Evolutionary conservation across 257 asterid species (phyloP).

Genomic region (Salvia hispanica): DNA sequence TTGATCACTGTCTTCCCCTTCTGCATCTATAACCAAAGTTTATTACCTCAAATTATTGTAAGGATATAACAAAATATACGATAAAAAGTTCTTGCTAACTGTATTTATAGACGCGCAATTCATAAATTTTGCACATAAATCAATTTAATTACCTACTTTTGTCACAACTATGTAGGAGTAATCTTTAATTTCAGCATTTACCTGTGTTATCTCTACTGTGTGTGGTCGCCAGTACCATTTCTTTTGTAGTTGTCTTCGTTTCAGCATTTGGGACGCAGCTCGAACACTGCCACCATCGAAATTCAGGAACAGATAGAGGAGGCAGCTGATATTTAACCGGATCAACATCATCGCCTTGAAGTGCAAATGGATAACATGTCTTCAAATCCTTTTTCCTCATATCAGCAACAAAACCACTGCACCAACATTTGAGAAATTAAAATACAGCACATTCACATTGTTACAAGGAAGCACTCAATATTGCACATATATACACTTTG

Average conservation of each 20-base stretch:
- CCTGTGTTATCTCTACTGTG: slow-evolving; percentile 14
- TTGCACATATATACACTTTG: not conserved
- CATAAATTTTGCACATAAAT: not conserved
- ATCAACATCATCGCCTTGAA: slow-evolving; percentile 30
- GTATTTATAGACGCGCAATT: not conserved
- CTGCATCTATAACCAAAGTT: slow-evolving; percentile 19
- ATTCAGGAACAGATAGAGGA: slow-evolving; percentile 51
- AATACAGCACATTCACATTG: not conserved
- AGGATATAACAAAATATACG: not conserved
- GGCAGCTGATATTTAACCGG: slow-evolving; percentile 41
- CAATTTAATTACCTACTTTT: slow-evolving; percentile 32
- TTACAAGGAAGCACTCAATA: slow-evolving; percentile 10
- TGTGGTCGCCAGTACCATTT: slow-evolving; percentile 18
- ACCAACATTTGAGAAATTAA: slow-evolving; percentile 31
- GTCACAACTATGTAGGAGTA: slow-evolving; percentile 22
- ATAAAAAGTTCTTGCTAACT: not conserved
- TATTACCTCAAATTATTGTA: slow-evolving; percentile 26
- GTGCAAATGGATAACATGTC: slow-evolving; percentile 50
- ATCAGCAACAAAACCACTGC: slow-evolving; percentile 68
- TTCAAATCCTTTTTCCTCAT: slow-evolving; percentile 53
- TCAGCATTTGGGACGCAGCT: slow-evolving; percentile 40
- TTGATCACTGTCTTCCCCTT: slow-evolving; percentile 23
- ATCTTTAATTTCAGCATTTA: slow-evolving; percentile 25
- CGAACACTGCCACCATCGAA: slow-evolving; percentile 72
- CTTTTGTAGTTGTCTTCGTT: slow-evolving; percentile 30